Conservation (phyloP, 805 yeast genomes). For the Lachancea sp. region DNA sequence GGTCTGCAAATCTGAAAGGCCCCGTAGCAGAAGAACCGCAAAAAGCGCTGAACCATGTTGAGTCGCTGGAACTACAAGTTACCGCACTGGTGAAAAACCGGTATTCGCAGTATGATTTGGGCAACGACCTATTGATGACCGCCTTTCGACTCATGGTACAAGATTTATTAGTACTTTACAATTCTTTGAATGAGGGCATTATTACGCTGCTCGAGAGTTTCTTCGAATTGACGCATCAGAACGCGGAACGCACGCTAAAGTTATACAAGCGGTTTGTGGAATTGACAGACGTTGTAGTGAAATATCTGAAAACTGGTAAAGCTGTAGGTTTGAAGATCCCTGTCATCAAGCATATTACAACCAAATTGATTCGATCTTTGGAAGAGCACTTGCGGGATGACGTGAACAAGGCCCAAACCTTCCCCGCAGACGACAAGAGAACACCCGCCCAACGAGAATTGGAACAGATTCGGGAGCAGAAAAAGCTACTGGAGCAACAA, state of each 20-base stretch:
- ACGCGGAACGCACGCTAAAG: conserved; percentile 80
- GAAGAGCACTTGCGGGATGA: conserved; percentile 88
- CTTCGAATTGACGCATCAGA: conserved; percentile 81
- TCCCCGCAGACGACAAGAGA: conserved; percentile 12
- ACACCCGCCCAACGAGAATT: conserved; percentile 30
- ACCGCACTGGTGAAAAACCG: conserved; percentile 66
- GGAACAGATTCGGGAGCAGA: conserved; percentile 32
- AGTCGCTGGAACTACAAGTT: conserved; percentile 78
- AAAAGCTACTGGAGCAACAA: conserved; percentile 28
- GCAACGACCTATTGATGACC: conserved; percentile 76
- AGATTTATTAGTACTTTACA: conserved; percentile 80
- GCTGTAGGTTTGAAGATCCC: conserved; percentile 90
- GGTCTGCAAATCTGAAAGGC: conserved; percentile 48
- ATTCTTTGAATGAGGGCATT: conserved; percentile 90
- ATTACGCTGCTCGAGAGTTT: conserved; percentile 89
- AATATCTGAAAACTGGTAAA: conserved; percentile 82
- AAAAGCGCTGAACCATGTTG: conserved; percentile 75
- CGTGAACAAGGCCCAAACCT: conserved; percentile 35
- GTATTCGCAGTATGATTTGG: conserved; percentile 72
- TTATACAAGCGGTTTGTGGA: conserved; percentile 81
- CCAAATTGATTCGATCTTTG: conserved; percentile 77
- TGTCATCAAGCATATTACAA: conserved; percentile 94
- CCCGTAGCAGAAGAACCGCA: conserved; percentile 60
- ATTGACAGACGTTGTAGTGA: conserved; percentile 81
- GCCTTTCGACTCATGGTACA: conserved; percentile 86